Evolutionary conservation across 768 basidiomycete species (phyloP), one percentile per base, ranked within the genome.

Genomic region (Albatrellus ellisii): DNA sequence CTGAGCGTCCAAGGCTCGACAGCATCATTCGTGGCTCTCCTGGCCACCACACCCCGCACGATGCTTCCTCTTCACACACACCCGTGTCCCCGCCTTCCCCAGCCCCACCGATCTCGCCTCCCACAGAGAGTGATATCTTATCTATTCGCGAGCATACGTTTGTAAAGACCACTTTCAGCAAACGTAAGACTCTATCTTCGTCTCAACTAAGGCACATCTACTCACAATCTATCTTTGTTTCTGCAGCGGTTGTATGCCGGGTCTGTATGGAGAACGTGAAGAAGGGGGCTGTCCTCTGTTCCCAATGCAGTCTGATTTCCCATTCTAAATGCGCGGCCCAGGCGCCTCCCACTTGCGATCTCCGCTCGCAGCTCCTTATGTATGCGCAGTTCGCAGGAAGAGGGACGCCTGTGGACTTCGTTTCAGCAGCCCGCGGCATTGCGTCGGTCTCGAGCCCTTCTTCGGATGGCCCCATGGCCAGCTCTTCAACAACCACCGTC

Each of bases 161-260:
- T 57, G 83, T 94, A 24, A 91, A 87, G 65, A 92, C 89, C 3
- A 83, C 83, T 7, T 95, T 97, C 59, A 78, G 79, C 54, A 91
- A 91, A 67, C 76, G 91, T 95, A 56, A 58, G 85, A 12, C 12
- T 36, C 3, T 4, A 6, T 66, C 32, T 46, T 18, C 11, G 32
- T 12, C 37, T 36, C 20, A 48, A 44, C 39, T 40, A 20, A 6
- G 32, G 25, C 18, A 41, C n/a, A 40, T 37, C 38, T 26, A 26
- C 43, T 36, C 40, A 4, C 41, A 49, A 33, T 46, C 24, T 20
- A 29, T 26, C 21, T 33, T 29, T 38, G 34, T 6, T 25, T 21
- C 17, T 41, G 0, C 52, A 97, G 92, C 87, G 21, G 80, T 95
- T 67, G 62, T 71, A 2, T 97, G 92, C 61, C 73, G 87, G 28